A percentile compares a stretch with the other conserved stretches of the same genome.
phyloP scores from a whole-genome alignment of 495 filamentous ascomycete genomes.

The Daldinia grandis region DNA sequence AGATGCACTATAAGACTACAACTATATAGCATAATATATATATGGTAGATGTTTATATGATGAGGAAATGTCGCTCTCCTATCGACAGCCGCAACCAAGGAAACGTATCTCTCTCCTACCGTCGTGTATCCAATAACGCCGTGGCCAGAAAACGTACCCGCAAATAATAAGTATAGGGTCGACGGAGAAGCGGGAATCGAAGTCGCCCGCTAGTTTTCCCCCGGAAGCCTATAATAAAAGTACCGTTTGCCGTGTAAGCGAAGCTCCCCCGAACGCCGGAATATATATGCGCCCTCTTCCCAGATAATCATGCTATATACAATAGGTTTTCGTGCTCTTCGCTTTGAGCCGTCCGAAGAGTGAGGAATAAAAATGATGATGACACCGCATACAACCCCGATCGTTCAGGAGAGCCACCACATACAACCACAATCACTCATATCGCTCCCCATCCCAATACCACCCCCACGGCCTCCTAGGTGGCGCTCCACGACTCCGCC shows the following conservation, averaged over 20 bases:
- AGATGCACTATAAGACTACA: slow-evolving; percentile 4
- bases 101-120: neutral
- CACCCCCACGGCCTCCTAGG: slow-evolving; percentile 3
- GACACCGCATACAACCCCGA: neutral
- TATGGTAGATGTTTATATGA: slow-evolving; percentile 8
- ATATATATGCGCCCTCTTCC: slow-evolving; percentile 32
- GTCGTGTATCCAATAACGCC: slow-evolving; percentile 27
- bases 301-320: slow-evolving; percentile 37
- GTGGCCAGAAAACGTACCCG: slow-evolving; percentile 3
- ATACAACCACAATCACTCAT: slow-evolving; percentile 49
- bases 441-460: slow-evolving; percentile 27
- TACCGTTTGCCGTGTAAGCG: slow-evolving; percentile 7
- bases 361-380: neutral
- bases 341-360: neutral
- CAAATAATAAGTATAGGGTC: neutral
- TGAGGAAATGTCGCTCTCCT: slow-evolving; percentile 1
- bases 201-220: slow-evolving; percentile 16
- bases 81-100: neutral
- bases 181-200: slow-evolving; percentile 7
- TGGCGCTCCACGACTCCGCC: slow-evolving; percentile 4
- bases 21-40: slow-evolving; percentile 13
- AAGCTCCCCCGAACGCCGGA: slow-evolving; percentile 36
- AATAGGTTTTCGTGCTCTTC: slow-evolving; percentile 22
- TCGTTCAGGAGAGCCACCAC: slow-evolving; percentile 46
- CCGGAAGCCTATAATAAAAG: slow-evolving; percentile 3